Percentiles rank a stretch among this genome's conserved stretches.
These are phyloP conservation scores for Mycotypha africana DNA, from an alignment of 371 early-diverging fungal genomes.

Conservation along the genomic window DNA sequence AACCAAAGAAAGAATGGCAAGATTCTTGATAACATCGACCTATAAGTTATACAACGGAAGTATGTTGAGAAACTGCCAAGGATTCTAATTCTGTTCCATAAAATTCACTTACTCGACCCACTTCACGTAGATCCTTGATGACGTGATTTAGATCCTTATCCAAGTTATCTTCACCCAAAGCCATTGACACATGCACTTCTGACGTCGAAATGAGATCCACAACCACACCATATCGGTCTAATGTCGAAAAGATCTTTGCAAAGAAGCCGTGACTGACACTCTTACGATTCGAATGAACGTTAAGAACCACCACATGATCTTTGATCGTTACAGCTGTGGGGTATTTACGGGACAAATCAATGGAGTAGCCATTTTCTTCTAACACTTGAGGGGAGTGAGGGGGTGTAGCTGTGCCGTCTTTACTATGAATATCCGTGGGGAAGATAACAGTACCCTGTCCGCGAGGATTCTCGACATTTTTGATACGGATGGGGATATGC, in stretches of 20 bases:
- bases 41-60: no score
- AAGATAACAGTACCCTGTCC: conserved; percentile 92
- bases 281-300: conserved; percentile 94
- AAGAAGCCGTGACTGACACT: conserved; percentile 94
- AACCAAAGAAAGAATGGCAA: conserved; percentile 95
- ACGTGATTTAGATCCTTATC: conserved; percentile 65
- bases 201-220: conserved; percentile 96
- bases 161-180: conserved; percentile 64
- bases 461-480: conserved; percentile 90
- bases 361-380: conserved; percentile 67
- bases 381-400: conserved; percentile 64
- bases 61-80: background rate
- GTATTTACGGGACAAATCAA: conserved; percentile 68
- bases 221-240: conserved; percentile 84
- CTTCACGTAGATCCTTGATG: conserved; percentile 59
- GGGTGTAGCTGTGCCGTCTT: conserved; percentile 46
- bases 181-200: conserved; percentile 97
- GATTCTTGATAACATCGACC: conserved; percentile 70
- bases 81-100: background rate
- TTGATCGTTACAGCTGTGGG: conserved; percentile 98
- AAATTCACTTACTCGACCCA: conserved; percentile 55
- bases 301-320: conserved; percentile 86
- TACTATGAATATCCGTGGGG: conserved; percentile 53
- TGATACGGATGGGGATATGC: conserved; percentile 95
- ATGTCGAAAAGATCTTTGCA: conserved; percentile 85